A percentile compares a stretch with the other conserved stretches of the same genome.
phyloP scores from a whole-genome alignment of 2,329 filamentous ascomycete species.

The Penicillium sp. region DNA sequence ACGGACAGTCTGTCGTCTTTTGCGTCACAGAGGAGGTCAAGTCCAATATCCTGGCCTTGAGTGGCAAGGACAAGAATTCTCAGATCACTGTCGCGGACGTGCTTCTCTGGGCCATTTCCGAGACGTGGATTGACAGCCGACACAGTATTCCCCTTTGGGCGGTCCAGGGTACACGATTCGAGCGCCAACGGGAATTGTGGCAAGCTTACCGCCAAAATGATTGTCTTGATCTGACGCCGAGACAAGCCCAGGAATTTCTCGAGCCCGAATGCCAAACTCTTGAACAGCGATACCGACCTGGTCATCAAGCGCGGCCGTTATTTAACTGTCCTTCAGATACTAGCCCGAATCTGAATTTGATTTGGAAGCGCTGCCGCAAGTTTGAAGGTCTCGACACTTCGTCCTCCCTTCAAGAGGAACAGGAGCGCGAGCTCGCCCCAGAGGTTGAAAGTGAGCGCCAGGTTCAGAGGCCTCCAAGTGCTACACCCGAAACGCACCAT shows the following conservation, averaged over 20 bases:
- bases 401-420: constrained; percentile 57
- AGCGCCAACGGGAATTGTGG: constrained; percentile 43
- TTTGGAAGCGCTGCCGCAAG: constrained; percentile 29
- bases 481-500: constrained; percentile 41
- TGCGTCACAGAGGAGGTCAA: constrained; percentile 60
- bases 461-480: constrained; percentile 48
- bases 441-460: constrained; percentile 63
- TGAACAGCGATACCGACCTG: constrained; percentile 52
- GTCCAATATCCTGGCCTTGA: constrained; percentile 45
- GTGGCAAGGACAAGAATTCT: constrained; percentile 3
- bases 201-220: constrained; percentile 13
- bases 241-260: constrained; percentile 47
- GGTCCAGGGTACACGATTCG: constrained; percentile 55
- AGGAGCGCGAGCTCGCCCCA: constrained; percentile 65
- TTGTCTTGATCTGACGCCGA: not conserved
- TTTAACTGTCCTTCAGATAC: too few relatives aligned
- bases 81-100: constrained; percentile 55
- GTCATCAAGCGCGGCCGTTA: not conserved
- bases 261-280: constrained; percentile 57
- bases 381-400: constrained; percentile 34
- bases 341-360: not conserved
- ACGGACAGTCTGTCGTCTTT: constrained; percentile 60
- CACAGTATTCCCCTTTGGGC: constrained; percentile 60
- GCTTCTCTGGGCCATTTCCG: constrained; percentile 57
- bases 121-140: constrained; percentile 54